Percentiles rank a stretch among this genome's conserved stretches.
Evolutionary conservation across 805 yeast genomes (phyloP).

Genomic region (Yarrowia sp.): DNA sequence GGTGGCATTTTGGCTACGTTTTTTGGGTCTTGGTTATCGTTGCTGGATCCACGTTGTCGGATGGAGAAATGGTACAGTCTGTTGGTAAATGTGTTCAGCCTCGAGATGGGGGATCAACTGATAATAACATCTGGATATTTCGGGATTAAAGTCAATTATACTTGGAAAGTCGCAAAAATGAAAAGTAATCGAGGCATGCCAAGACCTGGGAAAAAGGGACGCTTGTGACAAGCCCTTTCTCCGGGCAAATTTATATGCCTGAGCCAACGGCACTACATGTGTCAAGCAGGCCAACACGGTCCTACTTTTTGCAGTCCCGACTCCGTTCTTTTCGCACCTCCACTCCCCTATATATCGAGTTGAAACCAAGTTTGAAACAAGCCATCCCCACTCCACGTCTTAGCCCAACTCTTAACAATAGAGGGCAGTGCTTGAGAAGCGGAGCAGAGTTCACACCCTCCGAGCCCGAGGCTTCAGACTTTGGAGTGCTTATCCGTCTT

Average conservation of each 20-base stretch:
- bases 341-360: background rate
- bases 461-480: background rate
- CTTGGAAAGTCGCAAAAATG: background rate
- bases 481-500: background rate
- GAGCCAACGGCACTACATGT: constrained; percentile 30
- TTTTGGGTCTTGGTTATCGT: background rate
- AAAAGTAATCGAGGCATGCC: background rate
- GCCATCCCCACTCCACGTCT: background rate
- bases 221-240: constrained; percentile 8
- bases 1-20: background rate
- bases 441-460: constrained; percentile 13
- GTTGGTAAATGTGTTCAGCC: constrained; percentile 9
- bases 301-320: too few relatives aligned
- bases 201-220: constrained; percentile 5
- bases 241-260: constrained; percentile 8
- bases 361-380: constrained; percentile 30
- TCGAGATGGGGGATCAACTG: constrained; percentile 10
- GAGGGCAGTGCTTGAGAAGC: constrained; percentile 6
- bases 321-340: too few relatives aligned
- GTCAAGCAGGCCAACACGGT: constrained; percentile 1
- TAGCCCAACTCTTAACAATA: background rate
- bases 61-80: background rate
- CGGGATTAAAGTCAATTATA: constrained; percentile 2
- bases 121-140: background rate
- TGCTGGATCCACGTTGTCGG: background rate